Evolutionary conservation across 2,329 filamentous ascomycete species (phyloP).

Genomic region (Fusarium sp.): DNA sequence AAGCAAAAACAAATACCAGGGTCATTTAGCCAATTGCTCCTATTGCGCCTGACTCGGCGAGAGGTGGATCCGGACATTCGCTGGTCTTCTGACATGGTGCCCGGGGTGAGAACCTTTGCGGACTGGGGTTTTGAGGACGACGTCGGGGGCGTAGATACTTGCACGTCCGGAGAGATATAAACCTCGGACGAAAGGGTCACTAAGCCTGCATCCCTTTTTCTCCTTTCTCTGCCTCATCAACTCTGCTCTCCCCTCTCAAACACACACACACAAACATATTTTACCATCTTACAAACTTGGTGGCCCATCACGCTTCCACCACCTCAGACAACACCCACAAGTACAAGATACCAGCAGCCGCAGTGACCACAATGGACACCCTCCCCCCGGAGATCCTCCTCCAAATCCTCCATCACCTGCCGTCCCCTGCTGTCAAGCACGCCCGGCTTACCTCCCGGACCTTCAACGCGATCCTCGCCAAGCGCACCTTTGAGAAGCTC

Average conservation of each 20-base stretch:
- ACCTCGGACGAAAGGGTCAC: neutral
- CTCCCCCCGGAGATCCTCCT: constrained; percentile 49
- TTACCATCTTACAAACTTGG: neutral
- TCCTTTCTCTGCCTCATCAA: neutral
- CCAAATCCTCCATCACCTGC: constrained; percentile 46
- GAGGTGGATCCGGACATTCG: constrained; percentile 2
- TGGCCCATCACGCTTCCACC: neutral
- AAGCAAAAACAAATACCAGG: neutral
- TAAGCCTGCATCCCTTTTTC: neutral
- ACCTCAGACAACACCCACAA: neutral
- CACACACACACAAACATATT: neutral
- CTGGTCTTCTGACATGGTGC: constrained; percentile 19
- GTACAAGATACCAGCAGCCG: neutral
- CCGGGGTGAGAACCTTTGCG: constrained; percentile 35
- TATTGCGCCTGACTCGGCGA: constrained; percentile 1
- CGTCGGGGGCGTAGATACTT: constrained; percentile 21
- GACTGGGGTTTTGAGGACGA: constrained; percentile 25
- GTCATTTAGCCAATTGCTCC: constrained; percentile 18
- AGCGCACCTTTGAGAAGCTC: constrained; percentile 45
- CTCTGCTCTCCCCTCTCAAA: neutral
- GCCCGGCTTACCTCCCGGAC: constrained; percentile 49
- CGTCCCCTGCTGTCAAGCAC: constrained; percentile 34
- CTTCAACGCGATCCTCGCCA: constrained; percentile 49
- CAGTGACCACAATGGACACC: constrained; percentile 43
- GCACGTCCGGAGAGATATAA: constrained; percentile 8